Percentiles rank a stretch among this genome's conserved stretches.
These are phyloP conservation scores for Trametes pubescens DNA, from an alignment of 1,284 basidiomycete genomes.

Conservation along the genomic window DNA sequence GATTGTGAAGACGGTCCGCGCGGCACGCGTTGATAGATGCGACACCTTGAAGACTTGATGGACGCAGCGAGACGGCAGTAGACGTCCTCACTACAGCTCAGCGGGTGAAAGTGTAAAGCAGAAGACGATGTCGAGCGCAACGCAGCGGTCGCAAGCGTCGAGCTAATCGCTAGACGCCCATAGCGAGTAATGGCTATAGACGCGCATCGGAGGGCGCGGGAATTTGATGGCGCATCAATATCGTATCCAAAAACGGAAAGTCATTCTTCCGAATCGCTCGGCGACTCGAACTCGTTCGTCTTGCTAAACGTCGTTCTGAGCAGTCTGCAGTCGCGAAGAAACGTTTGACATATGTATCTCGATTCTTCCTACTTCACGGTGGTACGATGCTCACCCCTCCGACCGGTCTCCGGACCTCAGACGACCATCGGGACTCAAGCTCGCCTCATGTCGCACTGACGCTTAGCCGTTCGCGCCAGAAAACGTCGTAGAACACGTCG, in stretches of 20 bases:
- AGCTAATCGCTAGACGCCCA: conserved; percentile 13
- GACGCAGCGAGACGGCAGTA: conserved; percentile 1
- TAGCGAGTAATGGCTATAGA: neutral
- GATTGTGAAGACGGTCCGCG: neutral
- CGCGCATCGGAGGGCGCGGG: conserved; percentile 16
- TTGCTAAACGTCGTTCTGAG: neutral
- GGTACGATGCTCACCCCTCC: conserved; percentile 9
- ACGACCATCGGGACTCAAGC: neutral
- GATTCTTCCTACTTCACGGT: too few relatives aligned
- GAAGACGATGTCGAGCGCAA: neutral
- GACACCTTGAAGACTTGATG: neutral
- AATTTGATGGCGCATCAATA: conserved; percentile 17
- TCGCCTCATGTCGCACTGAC: conserved; percentile 19
- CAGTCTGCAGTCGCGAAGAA: neutral
- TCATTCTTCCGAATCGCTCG: neutral
- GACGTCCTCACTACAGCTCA: too few relatives aligned
- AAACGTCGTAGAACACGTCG: conserved; percentile 15
- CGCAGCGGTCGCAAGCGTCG: neutral
- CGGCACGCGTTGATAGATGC: conserved; percentile 11
- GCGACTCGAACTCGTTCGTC: neutral
- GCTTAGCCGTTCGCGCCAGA: conserved; percentile 19
- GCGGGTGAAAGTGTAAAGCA: neutral
- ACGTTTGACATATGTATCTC: too few relatives aligned
- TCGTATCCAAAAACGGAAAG: neutral
- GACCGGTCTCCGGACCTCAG: conserved; percentile 6